Base-by-base conservation (phyloP, 208 protist species). In the Naegleria fowleri region DNA sequence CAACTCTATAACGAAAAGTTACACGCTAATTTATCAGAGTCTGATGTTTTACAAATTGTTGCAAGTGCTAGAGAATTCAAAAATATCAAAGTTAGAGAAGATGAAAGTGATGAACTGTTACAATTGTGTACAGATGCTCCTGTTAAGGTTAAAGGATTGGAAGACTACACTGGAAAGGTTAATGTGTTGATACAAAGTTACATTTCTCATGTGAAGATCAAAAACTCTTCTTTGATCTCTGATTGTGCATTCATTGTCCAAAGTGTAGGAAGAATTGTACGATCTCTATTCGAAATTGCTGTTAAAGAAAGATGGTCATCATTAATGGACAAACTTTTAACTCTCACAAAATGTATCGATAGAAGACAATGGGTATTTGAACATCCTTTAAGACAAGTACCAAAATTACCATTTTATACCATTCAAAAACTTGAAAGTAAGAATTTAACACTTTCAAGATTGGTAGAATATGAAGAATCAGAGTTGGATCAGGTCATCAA, bases 201-300 rank as follows among this genome's bases (percentile, higher is more conserved):
- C 92, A 97, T 99, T 84, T 98, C 97, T 41, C 93, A 95, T 36
- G 88, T 95, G 16, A 88, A 90, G 5, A 91, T 99, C 0, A 96
- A 99, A n/a, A 93, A 94, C 87, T 97, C 98, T 91, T 97, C 96
- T 0, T 93, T 98, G 48, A 94, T 97, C 5, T 97, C 96, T 19
- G 99, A 99, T 93, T 95, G 95, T 85, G 95, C 97, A 90, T 99
- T 99, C 94, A 94, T 99, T 11, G 92, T 97, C 67, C 97, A 99
- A 94, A 99, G 98, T 93, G 94, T 97, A n/a, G 94, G 95, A 40
- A 95, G 98, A 90, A 98, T 99, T 91, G 92, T 97, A 40, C 95
- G 99, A 51, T 98, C 96, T 19, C 94, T 99, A 0, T 99, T 99
- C 93, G 99, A 99, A 93, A 98, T 99, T 79, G 94, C 97, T 91